Evolutionary conservation across 2,329 filamentous ascomycete species (phyloP).

Genomic region (Penicillium freii): DNA sequence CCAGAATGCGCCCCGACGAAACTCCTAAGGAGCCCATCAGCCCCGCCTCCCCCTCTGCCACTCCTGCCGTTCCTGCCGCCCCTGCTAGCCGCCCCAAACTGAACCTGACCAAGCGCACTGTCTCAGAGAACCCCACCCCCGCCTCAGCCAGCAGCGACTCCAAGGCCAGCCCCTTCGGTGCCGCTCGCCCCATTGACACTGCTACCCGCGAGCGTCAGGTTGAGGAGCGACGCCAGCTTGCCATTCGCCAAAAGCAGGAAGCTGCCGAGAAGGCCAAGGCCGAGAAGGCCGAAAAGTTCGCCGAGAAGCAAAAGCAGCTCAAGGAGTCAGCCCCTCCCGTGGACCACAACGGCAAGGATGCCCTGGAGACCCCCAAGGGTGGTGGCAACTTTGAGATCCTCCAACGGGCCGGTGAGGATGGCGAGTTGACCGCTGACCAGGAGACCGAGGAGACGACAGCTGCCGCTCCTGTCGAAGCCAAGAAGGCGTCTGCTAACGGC

Average conservation of each 20-base stretch:
- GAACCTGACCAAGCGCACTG: constrained; percentile 87
- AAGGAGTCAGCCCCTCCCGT: constrained; percentile 35
- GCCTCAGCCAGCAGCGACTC: constrained; percentile 56
- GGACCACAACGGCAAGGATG: constrained; percentile 44
- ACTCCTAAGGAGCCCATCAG: constrained; percentile 70
- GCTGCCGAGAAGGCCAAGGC: constrained; percentile 81
- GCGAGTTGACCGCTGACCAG: constrained; percentile 51
- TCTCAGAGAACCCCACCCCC: constrained; percentile 66
- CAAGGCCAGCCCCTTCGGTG: constrained; percentile 91
- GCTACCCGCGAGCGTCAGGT: constrained; percentile 83
- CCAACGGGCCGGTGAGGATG: constrained; percentile 49
- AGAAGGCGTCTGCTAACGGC: constrained; percentile 53
- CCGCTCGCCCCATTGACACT: constrained; percentile 90
- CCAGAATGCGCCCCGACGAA: constrained; percentile 84
- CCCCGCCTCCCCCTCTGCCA: constrained; percentile 70
- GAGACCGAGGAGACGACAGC: constrained; percentile 50
- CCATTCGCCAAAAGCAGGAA: constrained; percentile 78
- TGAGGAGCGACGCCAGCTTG: constrained; percentile 78
- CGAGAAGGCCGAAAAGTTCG: constrained; percentile 61
- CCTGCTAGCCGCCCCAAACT: constrained; percentile 71
- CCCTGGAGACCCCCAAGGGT: constrained; percentile 41
- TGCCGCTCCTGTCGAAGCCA: constrained; percentile 47
- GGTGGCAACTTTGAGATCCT: constrained; percentile 57
- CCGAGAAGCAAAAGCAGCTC: constrained; percentile 56
- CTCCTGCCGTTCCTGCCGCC: constrained; percentile 59